Evolutionary conservation across 2,329 filamentous ascomycete genomes (phyloP).

Genomic region (Phialocephala sp.): DNA sequence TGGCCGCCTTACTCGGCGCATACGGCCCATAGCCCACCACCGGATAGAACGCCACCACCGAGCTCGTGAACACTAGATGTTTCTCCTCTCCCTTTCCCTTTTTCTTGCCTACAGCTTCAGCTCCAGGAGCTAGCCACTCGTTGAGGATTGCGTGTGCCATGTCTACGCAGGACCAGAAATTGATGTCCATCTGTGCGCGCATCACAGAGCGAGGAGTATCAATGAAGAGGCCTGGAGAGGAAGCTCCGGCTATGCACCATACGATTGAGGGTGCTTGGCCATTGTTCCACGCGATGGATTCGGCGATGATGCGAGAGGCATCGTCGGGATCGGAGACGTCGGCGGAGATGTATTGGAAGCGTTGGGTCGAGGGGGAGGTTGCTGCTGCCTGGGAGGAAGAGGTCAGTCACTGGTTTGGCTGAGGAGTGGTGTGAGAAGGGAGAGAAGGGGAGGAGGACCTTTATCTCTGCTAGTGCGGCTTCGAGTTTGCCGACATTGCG

Average conservation of each 20-base stretch:
- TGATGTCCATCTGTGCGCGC: conserved; percentile 85
- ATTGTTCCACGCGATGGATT: conserved; percentile 81
- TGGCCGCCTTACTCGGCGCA: conserved; percentile 81
- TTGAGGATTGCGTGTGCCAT: conserved; percentile 81
- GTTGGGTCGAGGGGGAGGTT: conserved; percentile 68
- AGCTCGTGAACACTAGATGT: conserved; percentile 89
- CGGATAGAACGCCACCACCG: conserved; percentile 74
- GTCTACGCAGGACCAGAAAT: conserved; percentile 87
- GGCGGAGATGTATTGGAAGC: conserved; percentile 82
- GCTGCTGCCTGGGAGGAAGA: conserved; percentile 64
- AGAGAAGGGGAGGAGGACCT: conserved; percentile 51
- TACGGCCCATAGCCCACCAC: conserved; percentile 86
- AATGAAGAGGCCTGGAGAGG: conserved; percentile 76
- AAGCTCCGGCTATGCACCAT: conserved; percentile 85
- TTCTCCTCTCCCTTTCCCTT: conserved; percentile 58
- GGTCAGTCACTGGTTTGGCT: too few species aligned
- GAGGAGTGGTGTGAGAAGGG: conserved; percentile 12
- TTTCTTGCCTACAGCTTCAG: conserved; percentile 36
- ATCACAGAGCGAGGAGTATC: conserved; percentile 72
- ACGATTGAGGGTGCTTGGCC: conserved; percentile 78
- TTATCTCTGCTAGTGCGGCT: conserved; percentile 68
- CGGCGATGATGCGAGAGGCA: conserved; percentile 70
- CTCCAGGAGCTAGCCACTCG: conserved; percentile 67
- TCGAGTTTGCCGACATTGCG: conserved; percentile 78
- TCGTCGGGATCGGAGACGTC: conserved; percentile 78